These are phyloP conservation scores for Cercospora sojina DNA, from an alignment of 2,329 filamentous ascomycete genomes.

Conservation along the genomic window DNA sequence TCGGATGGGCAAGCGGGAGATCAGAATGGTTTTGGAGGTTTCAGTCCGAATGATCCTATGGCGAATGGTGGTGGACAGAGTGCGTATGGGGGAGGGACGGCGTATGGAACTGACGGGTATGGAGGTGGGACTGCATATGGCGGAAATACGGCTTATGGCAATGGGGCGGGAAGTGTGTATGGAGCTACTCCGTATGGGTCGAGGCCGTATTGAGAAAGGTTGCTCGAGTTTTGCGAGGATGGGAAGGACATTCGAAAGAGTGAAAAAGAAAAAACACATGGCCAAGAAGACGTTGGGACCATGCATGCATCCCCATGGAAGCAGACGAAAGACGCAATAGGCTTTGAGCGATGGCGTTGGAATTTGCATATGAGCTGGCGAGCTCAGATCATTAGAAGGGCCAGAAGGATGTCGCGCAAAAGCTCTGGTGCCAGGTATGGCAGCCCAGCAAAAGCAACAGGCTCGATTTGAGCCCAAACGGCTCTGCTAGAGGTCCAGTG, in stretches of 20 bases:
- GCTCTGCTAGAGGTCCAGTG: background rate
- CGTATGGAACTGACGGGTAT: slow-evolving; percentile 68
- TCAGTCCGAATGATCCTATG: slow-evolving; percentile 51
- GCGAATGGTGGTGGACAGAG: slow-evolving; percentile 62
- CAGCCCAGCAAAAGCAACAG: background rate
- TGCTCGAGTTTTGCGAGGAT: background rate
- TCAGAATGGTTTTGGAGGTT: slow-evolving; percentile 59
- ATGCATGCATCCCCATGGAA: background rate
- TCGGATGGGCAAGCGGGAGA: slow-evolving; percentile 51
- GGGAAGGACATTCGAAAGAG: background rate
- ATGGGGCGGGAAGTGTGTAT: slow-evolving; percentile 57
- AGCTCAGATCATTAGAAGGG: background rate
- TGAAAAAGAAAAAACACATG: too few relatives aligned
- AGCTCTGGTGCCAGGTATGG: background rate
- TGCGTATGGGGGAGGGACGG: slow-evolving; percentile 64
- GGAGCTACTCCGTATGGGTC: slow-evolving; percentile 44
- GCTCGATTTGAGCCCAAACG: background rate
- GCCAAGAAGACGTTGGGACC: background rate
- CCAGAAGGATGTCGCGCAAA: background rate
- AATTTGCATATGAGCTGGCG: background rate
- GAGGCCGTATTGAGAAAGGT: slow-evolving; percentile 11
- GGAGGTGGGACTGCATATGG: slow-evolving; percentile 40
- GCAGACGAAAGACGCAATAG: background rate
- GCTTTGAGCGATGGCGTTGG: background rate
- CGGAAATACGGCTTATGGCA: slow-evolving; percentile 59